These are phyloP conservation scores for Carex parvula DNA, from an alignment of 176 grass and related monocot genomes.

Conservation along the genomic window DNA sequence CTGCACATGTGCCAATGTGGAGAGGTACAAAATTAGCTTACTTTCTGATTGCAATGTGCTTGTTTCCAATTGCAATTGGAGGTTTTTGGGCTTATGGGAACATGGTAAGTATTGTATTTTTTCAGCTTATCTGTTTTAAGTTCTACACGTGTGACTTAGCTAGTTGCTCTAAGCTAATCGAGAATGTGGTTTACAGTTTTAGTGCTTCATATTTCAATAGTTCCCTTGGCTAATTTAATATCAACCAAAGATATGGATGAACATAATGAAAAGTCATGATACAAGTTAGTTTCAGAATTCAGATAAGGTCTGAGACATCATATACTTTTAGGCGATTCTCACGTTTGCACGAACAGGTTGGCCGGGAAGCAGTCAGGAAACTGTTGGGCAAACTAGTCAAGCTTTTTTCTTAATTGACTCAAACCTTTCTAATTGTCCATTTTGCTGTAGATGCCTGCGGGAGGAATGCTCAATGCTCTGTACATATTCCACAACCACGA, in stretches of 20 bases:
- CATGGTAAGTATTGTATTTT: constrained; percentile 59
- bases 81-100: constrained; percentile 96
- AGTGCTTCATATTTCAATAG: neutral
- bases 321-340: neutral
- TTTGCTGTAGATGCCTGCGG: constrained; percentile 60
- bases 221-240: neutral
- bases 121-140: neutral
- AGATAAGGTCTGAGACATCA: neutral
- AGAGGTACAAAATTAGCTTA: constrained; percentile 85
- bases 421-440: neutral
- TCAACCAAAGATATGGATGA: neutral
- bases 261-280: neutral
- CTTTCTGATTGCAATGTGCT: constrained; percentile 74
- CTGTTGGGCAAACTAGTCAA: neutral
- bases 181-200: neutral
- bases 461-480: constrained; percentile 76
- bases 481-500: constrained; percentile 85
- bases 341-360: neutral
- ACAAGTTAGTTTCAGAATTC: neutral
- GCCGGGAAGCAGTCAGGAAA: neutral
- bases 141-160: neutral
- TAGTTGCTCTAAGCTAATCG: neutral
- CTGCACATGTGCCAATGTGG: constrained; percentile 97
- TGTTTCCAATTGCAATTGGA: constrained; percentile 87
- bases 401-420: neutral